Evolutionary conservation across 768 basidiomycete genomes (phyloP).

Genomic region (Amanita subjunquillea): DNA sequence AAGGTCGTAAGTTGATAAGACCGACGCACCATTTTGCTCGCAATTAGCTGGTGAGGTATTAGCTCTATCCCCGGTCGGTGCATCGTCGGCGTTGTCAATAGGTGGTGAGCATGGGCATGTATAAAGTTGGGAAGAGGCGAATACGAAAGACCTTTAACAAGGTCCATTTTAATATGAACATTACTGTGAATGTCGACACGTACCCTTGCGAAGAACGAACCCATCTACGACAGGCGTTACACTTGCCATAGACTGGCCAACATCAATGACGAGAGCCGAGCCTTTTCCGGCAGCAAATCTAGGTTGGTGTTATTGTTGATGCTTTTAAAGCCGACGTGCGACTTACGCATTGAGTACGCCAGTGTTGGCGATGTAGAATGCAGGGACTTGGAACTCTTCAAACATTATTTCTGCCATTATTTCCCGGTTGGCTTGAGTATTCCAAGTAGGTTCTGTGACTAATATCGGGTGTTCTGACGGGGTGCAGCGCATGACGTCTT

Average conservation of each 20-base stretch:
- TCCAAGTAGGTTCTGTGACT: conserved; percentile 95
- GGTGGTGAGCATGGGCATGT: conserved; percentile 65
- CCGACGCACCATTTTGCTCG: conserved; percentile 54
- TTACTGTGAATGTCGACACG: background rate
- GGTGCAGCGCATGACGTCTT: conserved; percentile 66
- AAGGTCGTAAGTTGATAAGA: background rate
- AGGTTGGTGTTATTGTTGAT: conserved; percentile 1
- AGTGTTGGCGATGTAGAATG: conserved; percentile 93
- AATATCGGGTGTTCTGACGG: conserved; percentile 85
- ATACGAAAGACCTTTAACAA: conserved; percentile 55
- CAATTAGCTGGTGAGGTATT: conserved; percentile 80
- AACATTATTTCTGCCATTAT: conserved; percentile 97
- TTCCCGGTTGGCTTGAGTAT: conserved; percentile 85
- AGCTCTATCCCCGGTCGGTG: conserved; percentile 55
- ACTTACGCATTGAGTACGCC: conserved; percentile 88
- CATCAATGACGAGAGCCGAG: conserved; percentile 92
- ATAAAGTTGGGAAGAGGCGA: conserved; percentile 75
- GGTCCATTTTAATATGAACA: background rate
- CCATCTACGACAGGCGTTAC: conserved; percentile 96
- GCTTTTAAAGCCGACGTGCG: background rate
- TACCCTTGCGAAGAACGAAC: conserved; percentile 93
- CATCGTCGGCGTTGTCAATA: conserved; percentile 39
- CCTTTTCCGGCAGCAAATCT: conserved; percentile 97
- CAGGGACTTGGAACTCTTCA: conserved; percentile 89
- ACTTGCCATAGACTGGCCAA: conserved; percentile 82